Base-by-base conservation (phyloP, 202 grass and related monocot genomes). In the Cymbopogon flexuosus region DNA sequence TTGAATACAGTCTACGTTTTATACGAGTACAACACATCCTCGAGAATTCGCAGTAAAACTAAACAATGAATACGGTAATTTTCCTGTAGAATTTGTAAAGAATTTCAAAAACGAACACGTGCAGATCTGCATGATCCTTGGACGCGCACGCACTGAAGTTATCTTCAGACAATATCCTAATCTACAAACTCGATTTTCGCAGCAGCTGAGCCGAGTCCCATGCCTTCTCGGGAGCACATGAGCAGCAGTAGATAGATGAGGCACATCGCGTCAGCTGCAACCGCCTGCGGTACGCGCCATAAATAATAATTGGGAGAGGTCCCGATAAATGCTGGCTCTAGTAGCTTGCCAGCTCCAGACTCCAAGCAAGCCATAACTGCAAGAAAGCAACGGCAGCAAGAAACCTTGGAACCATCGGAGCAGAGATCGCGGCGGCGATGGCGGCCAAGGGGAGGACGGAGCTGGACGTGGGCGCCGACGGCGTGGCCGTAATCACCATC, bases 401-500 rank as follows among this genome's bases (percentile, higher is more conserved):
- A 77, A 84, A 62, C 64, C 56, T 81, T 54, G 79, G 14, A 70
- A 61, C 35, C 33, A 59, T 39, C 80, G 34, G 31, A 62, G 39
- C 42, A 72, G 24, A 47, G 58, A 83, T 29, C 65, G 41, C 54
- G 41, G 42, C 6, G 45, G 42, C 52, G 59, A 79, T 80, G 86
- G 79, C 84, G 83, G 29, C 70, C 58, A 89, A 88, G 76, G 92
- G 92, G 70, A 87, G 57, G 62, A 97, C 94, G 30, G 85, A 88
- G 79, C 72, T 97, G 69, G 89, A 94, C 75, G 91, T 92, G 27
- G 94, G 91, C 37, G 82, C 78, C 12, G 94, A 97, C 34, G 91
- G 91, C 45, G 89, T 97, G 14, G 94, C 91, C 19, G 75, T 97
- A 83, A 94, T 97, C 81, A 92, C 91, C 78, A 94, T 97, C 81